Base-by-base conservation (phyloP, 2,329 filamentous ascomycete species). In the Fusarium stilboides region DNA sequence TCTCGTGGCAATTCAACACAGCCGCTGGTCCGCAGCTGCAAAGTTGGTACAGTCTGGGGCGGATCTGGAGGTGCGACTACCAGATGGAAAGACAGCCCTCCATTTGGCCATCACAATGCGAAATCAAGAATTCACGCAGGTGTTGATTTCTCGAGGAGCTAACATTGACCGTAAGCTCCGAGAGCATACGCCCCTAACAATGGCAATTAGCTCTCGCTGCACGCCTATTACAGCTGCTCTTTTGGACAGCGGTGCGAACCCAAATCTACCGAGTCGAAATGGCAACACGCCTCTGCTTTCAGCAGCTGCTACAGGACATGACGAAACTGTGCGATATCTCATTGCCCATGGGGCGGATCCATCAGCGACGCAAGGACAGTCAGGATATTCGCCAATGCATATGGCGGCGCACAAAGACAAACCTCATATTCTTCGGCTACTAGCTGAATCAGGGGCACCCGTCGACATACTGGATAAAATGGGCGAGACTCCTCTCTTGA, bases 361-460 rank as follows among this genome's bases (percentile, higher is more conserved):
- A 26, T 66, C 73, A 8, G 59, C 57, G 14, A 62, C 56, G 9
- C 70, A 71, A 40, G 62, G 66, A 17, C 65, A 69, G 26, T 75
- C 70, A 26, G 73, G 73, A 17, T 75, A 75, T 31, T 69, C 73
- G 28, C 64, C 73, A 13, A 74, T 75, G 70, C 73, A 75, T 33
- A 75, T 75, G 73, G 73, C 73, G 15, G 73, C 73, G 8, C 73
- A 75, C 52, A 75, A 74, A 45, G 63, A 75, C 54, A 75, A 71
- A 15, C 70, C 70, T 22, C 57, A 64, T 15, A 69, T 75, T 20
- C 43, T 75, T 28, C 66, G 64, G n/a, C 63, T 75, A 14, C 56
- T 75, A 19, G 61, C 50, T 36, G 68, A 67, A n/a, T 70, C 56
- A 9, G 72, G 72, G 17, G 73, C 73, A 6, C 57, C 70, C n/a